Conservation (phyloP, 176 grass and related monocot species). For the Stipa capillata region DNA sequence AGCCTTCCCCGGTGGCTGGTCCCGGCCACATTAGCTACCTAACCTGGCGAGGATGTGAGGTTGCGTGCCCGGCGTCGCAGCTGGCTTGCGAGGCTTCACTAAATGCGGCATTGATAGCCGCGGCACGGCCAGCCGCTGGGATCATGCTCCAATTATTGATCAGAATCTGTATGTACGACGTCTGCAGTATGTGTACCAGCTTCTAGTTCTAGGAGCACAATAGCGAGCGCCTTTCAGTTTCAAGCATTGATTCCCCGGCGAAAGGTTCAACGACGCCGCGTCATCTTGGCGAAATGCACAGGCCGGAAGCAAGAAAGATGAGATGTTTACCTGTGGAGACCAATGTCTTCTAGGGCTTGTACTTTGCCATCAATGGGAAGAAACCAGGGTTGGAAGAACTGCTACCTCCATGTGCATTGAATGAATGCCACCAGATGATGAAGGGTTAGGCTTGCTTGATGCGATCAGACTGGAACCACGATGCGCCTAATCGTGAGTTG, state of each 20-base stretch:
- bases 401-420: constrained; percentile 34
- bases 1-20: not conserved
- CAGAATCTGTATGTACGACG: not conserved
- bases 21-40: not conserved
- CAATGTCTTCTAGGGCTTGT: not conserved
- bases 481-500: constrained; percentile 17
- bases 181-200: not conserved
- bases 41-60: not conserved
- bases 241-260: constrained; percentile 11
- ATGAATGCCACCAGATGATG: constrained; percentile 9
- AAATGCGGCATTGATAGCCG: constrained; percentile 29
- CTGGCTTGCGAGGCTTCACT: constrained; percentile 12
- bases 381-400: not conserved
- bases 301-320: not conserved
- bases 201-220: not conserved
- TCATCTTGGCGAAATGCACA: not conserved
- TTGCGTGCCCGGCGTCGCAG: constrained; percentile 10
- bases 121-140: constrained; percentile 13
- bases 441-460: constrained; percentile 14
- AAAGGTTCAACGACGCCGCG: constrained; percentile 4
- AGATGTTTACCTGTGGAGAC: constrained; percentile 1
- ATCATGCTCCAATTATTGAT: constrained; percentile 37
- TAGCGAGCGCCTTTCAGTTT: not conserved
- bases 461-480: constrained; percentile 13
- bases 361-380: constrained; percentile 22